Percentiles rank a stretch among this genome's conserved stretches.
Evolutionary conservation across 768 basidiomycete species (phyloP).

Genomic region (Cyathus striatus): DNA sequence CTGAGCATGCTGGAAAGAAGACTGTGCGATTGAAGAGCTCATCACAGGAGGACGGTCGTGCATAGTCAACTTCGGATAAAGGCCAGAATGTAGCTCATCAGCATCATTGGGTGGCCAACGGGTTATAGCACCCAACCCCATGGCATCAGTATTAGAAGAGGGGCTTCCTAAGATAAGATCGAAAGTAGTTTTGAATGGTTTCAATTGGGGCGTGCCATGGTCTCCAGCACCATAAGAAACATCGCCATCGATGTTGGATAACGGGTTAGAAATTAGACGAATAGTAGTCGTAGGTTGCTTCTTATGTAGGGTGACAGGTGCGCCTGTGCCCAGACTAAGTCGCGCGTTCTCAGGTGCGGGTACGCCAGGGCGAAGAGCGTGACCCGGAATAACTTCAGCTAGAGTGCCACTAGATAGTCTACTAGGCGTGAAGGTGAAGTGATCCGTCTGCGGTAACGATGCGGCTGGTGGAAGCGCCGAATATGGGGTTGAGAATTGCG

Average conservation of each 20-base stretch:
- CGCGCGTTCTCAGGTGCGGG: constrained; percentile 59
- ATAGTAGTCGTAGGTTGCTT: constrained; percentile 47
- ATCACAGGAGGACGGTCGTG: constrained; percentile 20
- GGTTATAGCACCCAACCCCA: constrained; percentile 16
- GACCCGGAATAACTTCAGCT: constrained; percentile 47
- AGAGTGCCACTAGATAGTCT: constrained; percentile 16
- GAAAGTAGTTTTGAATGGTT: constrained; percentile 62
- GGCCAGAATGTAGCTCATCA: constrained; percentile 15
- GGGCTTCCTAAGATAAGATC: constrained; percentile 64
- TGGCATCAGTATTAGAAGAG: constrained; percentile 7
- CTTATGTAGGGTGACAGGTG: constrained; percentile 34
- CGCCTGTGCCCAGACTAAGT: constrained; percentile 42
- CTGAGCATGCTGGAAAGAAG: not conserved
- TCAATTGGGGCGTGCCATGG: constrained; percentile 53
- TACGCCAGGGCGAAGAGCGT: constrained; percentile 49
- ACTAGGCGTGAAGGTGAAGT: constrained; percentile 39
- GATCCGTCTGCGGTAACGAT: constrained; percentile 38
- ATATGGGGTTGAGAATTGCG: constrained; percentile 36
- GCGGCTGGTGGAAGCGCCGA: constrained; percentile 29
- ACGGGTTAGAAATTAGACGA: constrained; percentile 37
- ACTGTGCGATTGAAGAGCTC: too few relatives aligned
- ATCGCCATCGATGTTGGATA: constrained; percentile 8
- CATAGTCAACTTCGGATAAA: constrained; percentile 35
- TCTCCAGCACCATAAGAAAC: constrained; percentile 14
- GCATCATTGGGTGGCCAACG: constrained; percentile 27